Evolutionary conservation across 2,329 filamentous ascomycete genomes (phyloP), one percentile per base, ranked within the genome.

Genomic region (Sporothrix brunneoviolacea): DNA sequence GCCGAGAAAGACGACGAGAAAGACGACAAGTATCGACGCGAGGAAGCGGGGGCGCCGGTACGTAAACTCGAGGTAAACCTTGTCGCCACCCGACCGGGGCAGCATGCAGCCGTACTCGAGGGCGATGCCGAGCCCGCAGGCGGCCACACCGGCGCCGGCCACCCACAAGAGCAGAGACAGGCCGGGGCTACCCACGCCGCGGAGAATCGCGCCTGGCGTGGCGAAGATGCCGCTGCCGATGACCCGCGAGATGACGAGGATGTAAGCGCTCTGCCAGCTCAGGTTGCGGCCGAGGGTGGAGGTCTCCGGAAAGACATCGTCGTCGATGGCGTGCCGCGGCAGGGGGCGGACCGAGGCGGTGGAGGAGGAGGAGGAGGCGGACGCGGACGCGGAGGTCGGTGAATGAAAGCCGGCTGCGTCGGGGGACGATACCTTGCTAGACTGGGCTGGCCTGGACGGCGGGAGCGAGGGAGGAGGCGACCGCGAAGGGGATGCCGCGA

Each of bases 171-270:
- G 55, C 2, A 88, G 64, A 0, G 81, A 74, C 3, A 87, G 65
- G 0, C 83, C 83, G 0, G 83, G 72, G 50, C 83, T 88, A 2
- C 85, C 85, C 2, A 82, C 79, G 0, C 79, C 76, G 33, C 79
- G 75, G 3, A 86, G 71, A 44, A 89, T 85, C 4, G 82, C 74
- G 0, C 80, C 83, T 0, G 82, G 84, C 0, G 83, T 86, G 1
- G 84, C 83, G 59, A 88, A 88, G 55, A 88, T 86, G 22, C 83
- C 84, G 58, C 76, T 83, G 12, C 83, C 83, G 27, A 87, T 81
- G 6, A 87, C 81, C 12, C 83, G 74, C 2, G 80, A 84, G 22
- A 86, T 81, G 8, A 84, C 79, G 18, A 86, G 70, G 49, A 86
- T 81, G 61, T 82, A 85, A 2, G 80, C 79, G 57, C 77, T 82